Percentiles rank a stretch among this genome's conserved stretches.
These are phyloP conservation scores for Calocybe gambosa DNA, from an alignment of 1,284 basidiomycete genomes.

Conservation along the genomic window DNA sequence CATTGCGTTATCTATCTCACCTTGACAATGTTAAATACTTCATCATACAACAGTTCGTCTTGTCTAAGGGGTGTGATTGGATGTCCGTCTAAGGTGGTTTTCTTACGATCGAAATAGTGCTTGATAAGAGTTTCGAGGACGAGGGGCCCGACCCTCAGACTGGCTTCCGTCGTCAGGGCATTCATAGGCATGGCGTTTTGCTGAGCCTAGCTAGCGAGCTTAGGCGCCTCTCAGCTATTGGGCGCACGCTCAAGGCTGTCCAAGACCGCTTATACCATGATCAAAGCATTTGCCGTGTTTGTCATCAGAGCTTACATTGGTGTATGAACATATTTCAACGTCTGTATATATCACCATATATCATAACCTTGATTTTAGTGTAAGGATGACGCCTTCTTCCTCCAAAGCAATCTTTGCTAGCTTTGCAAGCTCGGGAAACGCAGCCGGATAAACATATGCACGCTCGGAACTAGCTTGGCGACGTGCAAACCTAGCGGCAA, in stretches of 20 bases:
- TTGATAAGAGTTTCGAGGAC: slow-evolving; percentile 76
- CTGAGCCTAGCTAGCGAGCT: not conserved
- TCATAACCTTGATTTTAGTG: slow-evolving; percentile 18
- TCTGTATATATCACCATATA: not conserved
- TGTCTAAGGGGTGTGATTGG: slow-evolving; percentile 48
- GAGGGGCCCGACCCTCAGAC: slow-evolving; percentile 65
- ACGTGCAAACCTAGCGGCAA: slow-evolving; percentile 81
- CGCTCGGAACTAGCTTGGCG: slow-evolving; percentile 84
- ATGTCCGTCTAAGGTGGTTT: slow-evolving; percentile 29
- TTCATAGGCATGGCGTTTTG: slow-evolving; percentile 29
- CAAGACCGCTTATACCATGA: slow-evolving; percentile 1
- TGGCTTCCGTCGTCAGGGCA: slow-evolving; percentile 52
- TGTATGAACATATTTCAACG: not conserved
- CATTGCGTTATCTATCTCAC: slow-evolving; percentile 29
- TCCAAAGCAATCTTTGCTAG: slow-evolving; percentile 58
- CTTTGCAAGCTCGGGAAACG: slow-evolving; percentile 62
- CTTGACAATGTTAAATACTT: slow-evolving; percentile 77
- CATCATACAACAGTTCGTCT: slow-evolving; percentile 80
- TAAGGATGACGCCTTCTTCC: slow-evolving; percentile 38
- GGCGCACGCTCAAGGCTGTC: not conserved
- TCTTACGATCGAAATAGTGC: slow-evolving; percentile 70
- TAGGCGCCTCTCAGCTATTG: not conserved
- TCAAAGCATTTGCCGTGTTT: not conserved
- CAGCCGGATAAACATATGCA: slow-evolving; percentile 48
- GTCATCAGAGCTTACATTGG: not conserved